Evolutionary conservation across 1,284 basidiomycete species (phyloP), one percentile per base, ranked within the genome.

Genomic region (Ganoderma boninense): DNA sequence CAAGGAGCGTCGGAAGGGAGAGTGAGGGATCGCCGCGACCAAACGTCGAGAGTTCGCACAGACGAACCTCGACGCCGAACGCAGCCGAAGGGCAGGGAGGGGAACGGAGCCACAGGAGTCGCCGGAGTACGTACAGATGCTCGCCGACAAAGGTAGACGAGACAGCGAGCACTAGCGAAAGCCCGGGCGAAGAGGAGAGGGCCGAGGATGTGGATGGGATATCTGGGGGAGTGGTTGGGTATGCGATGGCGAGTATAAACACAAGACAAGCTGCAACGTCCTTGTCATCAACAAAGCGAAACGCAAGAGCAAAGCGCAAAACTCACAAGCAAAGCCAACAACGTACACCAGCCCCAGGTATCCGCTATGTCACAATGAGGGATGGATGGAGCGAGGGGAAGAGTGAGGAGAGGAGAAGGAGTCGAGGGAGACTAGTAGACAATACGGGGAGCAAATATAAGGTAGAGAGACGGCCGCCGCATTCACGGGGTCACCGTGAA

Each of bases 271-370:
- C 72, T 75, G 62, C 14, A 40, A 11, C 7, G 4, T 64, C 2
- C 13, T 44, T 29, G 7, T 64, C 1, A n/a, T 57, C 42, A 65
- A 44, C 44, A 38, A 23, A 52, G 18, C 35, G 2, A 18, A 16
- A 16, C 44, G 7, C 23, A 23, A 29, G 29, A 18, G 18, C 57
- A 35, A 2, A 6, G 18, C 16, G 4, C n/a, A 6, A 5, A 2
- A 77, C 77, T 76, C 68, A 78, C 77, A 56, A 75, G 72, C 74
- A 74, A 73, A 68, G 67, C 77, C 76, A 75, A 71, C 75, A 75
- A 68, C 71, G 65, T 76, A 75, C 76, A 77, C 76, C 73, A 62
- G 60, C 70, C 69, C 70, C 71, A 65, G 40, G 62, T 68, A 69
- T 71, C 71, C 69, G 56, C 64, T 65, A 70, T 70, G 67, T 65